Conservation (phyloP, 768 basidiomycete genomes). For the Saitozyma podzolica region DNA sequence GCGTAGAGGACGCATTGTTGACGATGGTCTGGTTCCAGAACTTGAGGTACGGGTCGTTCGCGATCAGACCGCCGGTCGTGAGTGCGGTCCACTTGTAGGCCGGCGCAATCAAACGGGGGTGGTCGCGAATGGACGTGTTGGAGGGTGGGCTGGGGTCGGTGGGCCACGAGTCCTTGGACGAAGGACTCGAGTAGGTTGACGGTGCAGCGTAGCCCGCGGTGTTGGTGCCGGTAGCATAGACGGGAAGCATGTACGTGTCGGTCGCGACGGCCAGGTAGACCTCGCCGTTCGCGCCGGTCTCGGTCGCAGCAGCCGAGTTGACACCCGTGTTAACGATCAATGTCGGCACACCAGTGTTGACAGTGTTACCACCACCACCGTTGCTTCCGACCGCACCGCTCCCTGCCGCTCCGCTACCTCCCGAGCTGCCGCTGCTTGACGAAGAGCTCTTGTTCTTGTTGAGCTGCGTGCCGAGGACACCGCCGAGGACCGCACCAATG, state of each 20-base stretch:
- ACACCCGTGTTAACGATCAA: constrained; percentile 17
- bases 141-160: constrained; percentile 71
- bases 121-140: constrained; percentile 69
- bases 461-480: constrained; percentile 66
- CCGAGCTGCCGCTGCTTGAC: constrained; percentile 26
- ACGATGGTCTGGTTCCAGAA: constrained; percentile 91
- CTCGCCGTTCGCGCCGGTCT: constrained; percentile 47
- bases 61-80: constrained; percentile 64
- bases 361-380: constrained; percentile 3
- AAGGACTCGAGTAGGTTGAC: constrained; percentile 51
- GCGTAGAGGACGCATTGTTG: constrained; percentile 66
- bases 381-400: constrained; percentile 7
- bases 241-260: constrained; percentile 73
- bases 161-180: constrained; percentile 68
- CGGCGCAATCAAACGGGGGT: constrained; percentile 90
- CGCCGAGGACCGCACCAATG: constrained; percentile 61
- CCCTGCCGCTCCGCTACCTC: constrained; percentile 1
- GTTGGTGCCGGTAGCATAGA: constrained; percentile 82
- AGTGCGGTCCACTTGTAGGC: constrained; percentile 87
- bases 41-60: constrained; percentile 77
- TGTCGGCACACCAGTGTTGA: constrained; percentile 27
- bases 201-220: constrained; percentile 56
- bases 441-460: constrained; percentile 46
- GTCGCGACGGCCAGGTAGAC: constrained; percentile 70
- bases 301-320: constrained; percentile 33